A percentile compares a stretch with the other conserved stretches of the same genome.
Evolutionary conservation across 768 basidiomycete species (phyloP).

Genomic region (Rhizopogon roseolus): DNA sequence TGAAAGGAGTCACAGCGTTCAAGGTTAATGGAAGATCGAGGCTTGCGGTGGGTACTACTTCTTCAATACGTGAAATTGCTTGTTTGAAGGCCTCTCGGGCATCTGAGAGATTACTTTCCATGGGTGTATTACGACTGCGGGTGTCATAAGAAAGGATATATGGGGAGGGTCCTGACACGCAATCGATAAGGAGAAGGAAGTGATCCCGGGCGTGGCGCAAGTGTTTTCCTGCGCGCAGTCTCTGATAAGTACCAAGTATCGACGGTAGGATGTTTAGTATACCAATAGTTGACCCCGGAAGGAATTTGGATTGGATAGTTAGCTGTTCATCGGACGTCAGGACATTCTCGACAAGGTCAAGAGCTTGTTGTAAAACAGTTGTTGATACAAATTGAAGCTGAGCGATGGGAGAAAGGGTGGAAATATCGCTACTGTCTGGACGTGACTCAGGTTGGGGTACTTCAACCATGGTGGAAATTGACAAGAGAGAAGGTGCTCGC

Average conservation of each 20-base stretch:
- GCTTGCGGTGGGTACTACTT: conserved; percentile 39
- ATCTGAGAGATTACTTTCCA: conserved; percentile 64
- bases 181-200: conserved; percentile 63
- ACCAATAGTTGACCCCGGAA: conserved; percentile 91
- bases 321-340: conserved; percentile 69
- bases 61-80: conserved; percentile 52
- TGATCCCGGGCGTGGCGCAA: conserved; percentile 83
- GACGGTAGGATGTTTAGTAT: conserved; percentile 8
- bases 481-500: conserved; percentile 1
- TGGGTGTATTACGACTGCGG: conserved; percentile 73
- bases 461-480: conserved; percentile 19
- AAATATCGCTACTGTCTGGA: conserved; percentile 6
- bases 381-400: conserved; percentile 65
- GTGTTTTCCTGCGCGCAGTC: conserved; percentile 63
- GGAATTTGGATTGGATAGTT: conserved; percentile 57
- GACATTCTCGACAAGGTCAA: conserved; percentile 64
- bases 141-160: conserved; percentile 71
- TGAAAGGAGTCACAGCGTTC: conserved; percentile 76
- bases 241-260: background rate
- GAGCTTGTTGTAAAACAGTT: conserved; percentile 65
- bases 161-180: conserved; percentile 39
- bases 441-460: conserved; percentile 4
- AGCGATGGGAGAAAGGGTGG: conserved; percentile 30
- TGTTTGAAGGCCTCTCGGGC: conserved; percentile 55
- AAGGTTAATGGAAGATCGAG: conserved; percentile 61